Evolutionary conservation across 1,139 yeast species (phyloP).

Genomic region (Geotrichum aggregatum): DNA sequence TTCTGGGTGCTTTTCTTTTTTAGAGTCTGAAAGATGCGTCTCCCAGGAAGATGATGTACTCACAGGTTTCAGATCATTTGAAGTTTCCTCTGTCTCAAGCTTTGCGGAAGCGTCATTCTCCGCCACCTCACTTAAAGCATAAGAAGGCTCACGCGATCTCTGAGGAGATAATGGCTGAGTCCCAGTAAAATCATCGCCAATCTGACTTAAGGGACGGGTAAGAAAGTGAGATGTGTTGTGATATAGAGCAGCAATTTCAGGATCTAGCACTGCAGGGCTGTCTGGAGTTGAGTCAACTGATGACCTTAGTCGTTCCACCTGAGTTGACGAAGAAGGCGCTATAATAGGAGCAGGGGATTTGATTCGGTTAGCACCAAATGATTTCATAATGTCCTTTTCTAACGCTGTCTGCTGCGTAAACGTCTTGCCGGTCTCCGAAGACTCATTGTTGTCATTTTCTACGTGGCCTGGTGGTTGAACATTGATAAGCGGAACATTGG

Average conservation of each 20-base stretch:
- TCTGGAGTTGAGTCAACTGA: constrained; percentile 7
- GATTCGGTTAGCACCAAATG: constrained; percentile 5
- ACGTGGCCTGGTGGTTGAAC: neutral
- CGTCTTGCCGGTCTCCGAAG: neutral
- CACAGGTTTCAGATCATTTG: neutral
- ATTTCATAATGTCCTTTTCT: constrained; percentile 17
- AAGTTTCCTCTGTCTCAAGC: neutral
- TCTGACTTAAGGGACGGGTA: constrained; percentile 33
- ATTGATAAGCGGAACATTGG: neutral
- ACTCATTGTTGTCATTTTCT: neutral
- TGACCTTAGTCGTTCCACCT: neutral
- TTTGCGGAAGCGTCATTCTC: neutral
- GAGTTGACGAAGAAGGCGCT: neutral
- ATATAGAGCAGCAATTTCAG: constrained; percentile 37
- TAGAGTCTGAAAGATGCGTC: constrained; percentile 1
- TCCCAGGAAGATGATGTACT: constrained; percentile 15
- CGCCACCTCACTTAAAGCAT: neutral
- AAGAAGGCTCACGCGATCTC: constrained; percentile 10
- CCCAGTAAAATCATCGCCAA: constrained; percentile 17
- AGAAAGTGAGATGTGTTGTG: constrained; percentile 33
- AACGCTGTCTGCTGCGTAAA: constrained; percentile 9
- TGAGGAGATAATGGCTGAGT: constrained; percentile 14
- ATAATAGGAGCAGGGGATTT: neutral
- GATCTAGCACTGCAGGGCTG: constrained; percentile 21
- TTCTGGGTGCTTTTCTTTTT: neutral